Percentiles rank a stretch among this genome's conserved stretches.
phyloP scores from a whole-genome alignment of 768 basidiomycete genomes.

The Lanmaoa pseudosensibilis region DNA sequence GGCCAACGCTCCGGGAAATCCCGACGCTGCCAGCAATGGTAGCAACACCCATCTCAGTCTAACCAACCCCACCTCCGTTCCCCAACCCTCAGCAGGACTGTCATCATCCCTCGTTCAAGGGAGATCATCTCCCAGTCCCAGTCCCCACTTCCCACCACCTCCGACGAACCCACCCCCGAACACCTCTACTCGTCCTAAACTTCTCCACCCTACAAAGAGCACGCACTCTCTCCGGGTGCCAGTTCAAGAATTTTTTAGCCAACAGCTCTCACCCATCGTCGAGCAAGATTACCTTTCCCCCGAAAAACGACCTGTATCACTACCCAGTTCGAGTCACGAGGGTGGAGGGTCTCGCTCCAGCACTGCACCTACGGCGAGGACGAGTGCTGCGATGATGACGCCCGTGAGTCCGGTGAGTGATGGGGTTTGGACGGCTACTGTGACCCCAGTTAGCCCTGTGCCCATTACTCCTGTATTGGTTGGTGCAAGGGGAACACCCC shows the following conservation, averaged over 20 bases:
- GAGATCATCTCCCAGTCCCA: conserved; percentile 30
- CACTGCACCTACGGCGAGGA: conserved; percentile 35
- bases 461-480: conserved; percentile 29
- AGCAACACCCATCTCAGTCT: conserved; percentile 5
- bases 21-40: conserved; percentile 3
- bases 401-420: conserved; percentile 26
- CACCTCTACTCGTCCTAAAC: conserved; percentile 31
- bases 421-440: conserved; percentile 21
- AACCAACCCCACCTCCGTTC: neutral
- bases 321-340: conserved; percentile 29
- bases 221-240: conserved; percentile 46
- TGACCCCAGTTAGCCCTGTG: conserved; percentile 31
- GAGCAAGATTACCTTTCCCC: conserved; percentile 66
- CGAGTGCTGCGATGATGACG: conserved; percentile 29
- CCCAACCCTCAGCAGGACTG: conserved; percentile 3
- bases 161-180: conserved; percentile 33
- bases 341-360: conserved; percentile 28
- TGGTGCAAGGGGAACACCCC: conserved; percentile 13
- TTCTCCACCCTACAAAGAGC: conserved; percentile 36
- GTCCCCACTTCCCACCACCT: conserved; percentile 35
- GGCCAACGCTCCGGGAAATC: conserved; percentile 9
- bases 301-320: conserved; percentile 38
- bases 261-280: conserved; percentile 62
- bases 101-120: conserved; percentile 16
- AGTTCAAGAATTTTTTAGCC: conserved; percentile 27